Base-by-base conservation (phyloP, 768 basidiomycete species). In the Mycena olivaceomarginata region DNA sequence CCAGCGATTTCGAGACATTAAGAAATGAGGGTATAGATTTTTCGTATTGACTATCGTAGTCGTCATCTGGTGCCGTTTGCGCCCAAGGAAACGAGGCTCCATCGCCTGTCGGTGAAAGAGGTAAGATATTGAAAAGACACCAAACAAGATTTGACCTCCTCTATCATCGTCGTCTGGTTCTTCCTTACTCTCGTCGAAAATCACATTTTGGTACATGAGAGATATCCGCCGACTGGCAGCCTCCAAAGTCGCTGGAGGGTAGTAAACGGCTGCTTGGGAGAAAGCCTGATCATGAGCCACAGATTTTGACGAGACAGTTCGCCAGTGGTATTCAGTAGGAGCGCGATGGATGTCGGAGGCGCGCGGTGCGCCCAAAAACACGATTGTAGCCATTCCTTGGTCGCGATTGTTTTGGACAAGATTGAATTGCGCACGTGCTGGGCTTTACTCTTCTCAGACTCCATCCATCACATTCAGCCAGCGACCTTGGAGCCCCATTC, bases 141-240 rank as follows among this genome's bases (percentile, higher is more conserved):
- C 60, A 68, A 22, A 62, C 16, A 40, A 57, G n/a, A 64, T 41
- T 64, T n/a, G 56, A 57, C 40, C 69, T 74, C 67, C 73, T 67
- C 78, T 65, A 16, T 74, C 73, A 22, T 81, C 77, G 25, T 84
- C 83, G 18, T 82, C 85, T 6, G 25, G 56, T 11, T 88, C 88
- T 8, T 86, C 88, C 4, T 85, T 83, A 18, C 81, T 76, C 18
- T 91, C 89, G 59, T 89, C 85, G 77, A 95, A 95, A n/a, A 95
- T 94, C 40, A 93, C 88, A 70, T 94, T 94, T 80, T 92, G 87
- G 80, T 96, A 96, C 31, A 95, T 83, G 67, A 90, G 72, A 0
- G 95, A 96, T 59, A 96, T 92, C 51, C 93, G 88, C n/a, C 88
- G 87, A 81, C 90, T 94, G 10, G 93, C 94, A 5, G 90, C 93